Conservation (phyloP, 352 stramenopile genomes). For the Globisporangium carolinianum region DNA sequence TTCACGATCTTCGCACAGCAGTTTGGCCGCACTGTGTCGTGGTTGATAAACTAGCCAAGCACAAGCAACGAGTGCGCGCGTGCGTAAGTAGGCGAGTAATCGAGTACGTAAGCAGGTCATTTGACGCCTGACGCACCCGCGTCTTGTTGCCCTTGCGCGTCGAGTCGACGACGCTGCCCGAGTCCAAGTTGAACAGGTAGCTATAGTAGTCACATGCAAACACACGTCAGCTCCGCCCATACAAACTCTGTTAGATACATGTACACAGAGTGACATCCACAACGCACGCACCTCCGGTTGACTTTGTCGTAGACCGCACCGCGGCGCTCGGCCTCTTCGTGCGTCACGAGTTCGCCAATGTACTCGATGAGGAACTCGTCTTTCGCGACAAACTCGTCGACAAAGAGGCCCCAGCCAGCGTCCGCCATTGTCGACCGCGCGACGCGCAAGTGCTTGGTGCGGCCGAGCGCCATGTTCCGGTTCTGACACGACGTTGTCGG, state of each 20-base stretch:
- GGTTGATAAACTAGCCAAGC: slow-evolving; percentile 80
- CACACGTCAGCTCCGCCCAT: no score
- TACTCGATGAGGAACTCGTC: slow-evolving; percentile 95
- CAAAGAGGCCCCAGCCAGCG: slow-evolving; percentile 91
- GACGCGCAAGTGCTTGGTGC: slow-evolving; percentile 66
- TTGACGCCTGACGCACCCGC: slow-evolving; percentile 30
- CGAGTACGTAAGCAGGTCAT: no score
- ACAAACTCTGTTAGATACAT: no score
- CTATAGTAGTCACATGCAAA: slow-evolving; percentile 13
- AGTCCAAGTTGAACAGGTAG: slow-evolving; percentile 94
- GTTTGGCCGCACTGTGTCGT: slow-evolving; percentile 77
- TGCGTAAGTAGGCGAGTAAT: no score
- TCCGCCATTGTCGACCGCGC: slow-evolving; percentile 68
- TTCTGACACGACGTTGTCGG: slow-evolving; percentile 51
- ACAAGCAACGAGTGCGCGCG: no score
- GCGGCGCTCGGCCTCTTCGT: slow-evolving; percentile 87
- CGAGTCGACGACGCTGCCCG: slow-evolving; percentile 90
- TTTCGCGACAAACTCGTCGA: slow-evolving; percentile 82
- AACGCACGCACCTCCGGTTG: slow-evolving; percentile 51
- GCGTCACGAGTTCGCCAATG: slow-evolving; percentile 90
- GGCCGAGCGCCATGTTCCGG: slow-evolving; percentile 40
- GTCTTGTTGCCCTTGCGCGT: slow-evolving; percentile 94
- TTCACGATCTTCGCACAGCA: slow-evolving; percentile 87
- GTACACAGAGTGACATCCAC: not conserved
- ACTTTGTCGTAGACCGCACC: slow-evolving; percentile 86